phyloP scores from a whole-genome alignment of 2,329 filamentous ascomycete species.

The Conoideocrella luteorostrata region DNA sequence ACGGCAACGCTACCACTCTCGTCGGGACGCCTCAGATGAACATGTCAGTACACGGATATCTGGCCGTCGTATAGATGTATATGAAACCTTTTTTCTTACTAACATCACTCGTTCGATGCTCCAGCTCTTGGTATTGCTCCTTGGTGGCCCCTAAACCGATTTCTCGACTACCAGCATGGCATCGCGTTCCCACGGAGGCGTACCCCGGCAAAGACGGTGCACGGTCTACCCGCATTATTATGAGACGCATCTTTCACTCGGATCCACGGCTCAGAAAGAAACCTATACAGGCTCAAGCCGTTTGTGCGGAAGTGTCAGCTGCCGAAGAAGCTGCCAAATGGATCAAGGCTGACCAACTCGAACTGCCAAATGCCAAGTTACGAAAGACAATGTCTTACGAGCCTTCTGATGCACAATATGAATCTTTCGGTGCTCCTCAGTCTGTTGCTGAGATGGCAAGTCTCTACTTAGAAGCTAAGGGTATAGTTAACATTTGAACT shows the following conservation, averaged over 20 bases:
- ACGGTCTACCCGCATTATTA: constrained; percentile 17
- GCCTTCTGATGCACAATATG: not conserved
- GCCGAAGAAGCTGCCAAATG: not conserved
- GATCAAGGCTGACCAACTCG: constrained; percentile 3
- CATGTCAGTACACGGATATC: not conserved
- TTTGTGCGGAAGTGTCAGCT: not conserved
- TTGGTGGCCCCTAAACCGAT: constrained; percentile 14
- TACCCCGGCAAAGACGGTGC: constrained; percentile 14
- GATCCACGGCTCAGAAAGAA: not conserved
- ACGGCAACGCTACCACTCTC: not conserved
- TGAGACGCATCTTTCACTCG: constrained; percentile 25
- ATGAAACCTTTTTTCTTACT: not conserved
- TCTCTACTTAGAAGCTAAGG: constrained; percentile 22
- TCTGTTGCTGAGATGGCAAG: constrained; percentile 8
- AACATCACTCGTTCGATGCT: not conserved
- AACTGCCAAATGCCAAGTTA: constrained; percentile 9
- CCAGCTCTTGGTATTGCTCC: constrained; percentile 18
- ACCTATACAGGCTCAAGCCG: not conserved
- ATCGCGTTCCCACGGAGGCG: constrained; percentile 21
- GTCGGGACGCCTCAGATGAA: constrained; percentile 1
- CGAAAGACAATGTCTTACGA: constrained; percentile 1
- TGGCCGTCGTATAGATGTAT: not conserved
- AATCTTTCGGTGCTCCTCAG: constrained; percentile 2
- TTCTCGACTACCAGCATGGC: constrained; percentile 23
- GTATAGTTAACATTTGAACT: no score